phyloP scores from a whole-genome alignment of 2,329 filamentous ascomycete genomes.

The Fusarium mexicanum region DNA sequence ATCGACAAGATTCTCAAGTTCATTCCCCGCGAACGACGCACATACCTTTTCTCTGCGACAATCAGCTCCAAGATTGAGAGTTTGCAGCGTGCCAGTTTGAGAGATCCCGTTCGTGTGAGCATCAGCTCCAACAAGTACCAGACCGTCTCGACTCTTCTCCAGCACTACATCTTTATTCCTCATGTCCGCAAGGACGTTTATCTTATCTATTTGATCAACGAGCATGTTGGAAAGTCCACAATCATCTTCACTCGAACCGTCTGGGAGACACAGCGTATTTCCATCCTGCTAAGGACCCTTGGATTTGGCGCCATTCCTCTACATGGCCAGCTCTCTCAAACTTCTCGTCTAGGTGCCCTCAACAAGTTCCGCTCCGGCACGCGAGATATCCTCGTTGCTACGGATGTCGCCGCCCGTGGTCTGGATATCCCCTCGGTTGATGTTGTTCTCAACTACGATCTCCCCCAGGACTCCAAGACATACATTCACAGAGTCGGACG shows the following conservation, averaged over 20 bases:
- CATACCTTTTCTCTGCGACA: constrained; percentile 93
- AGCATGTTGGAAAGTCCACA: constrained; percentile 83
- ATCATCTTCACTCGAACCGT: constrained; percentile 95
- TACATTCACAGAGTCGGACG: constrained; percentile 91
- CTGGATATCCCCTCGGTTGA: constrained; percentile 94
- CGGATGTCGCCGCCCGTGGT: constrained; percentile 92
- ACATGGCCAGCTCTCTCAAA: constrained; percentile 91
- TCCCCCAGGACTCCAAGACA: constrained; percentile 86
- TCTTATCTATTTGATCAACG: constrained; percentile 85
- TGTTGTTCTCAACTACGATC: constrained; percentile 84
- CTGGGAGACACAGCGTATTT: constrained; percentile 86
- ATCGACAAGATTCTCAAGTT: constrained; percentile 95
- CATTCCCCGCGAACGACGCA: constrained; percentile 78
- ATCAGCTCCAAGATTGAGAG: constrained; percentile 95
- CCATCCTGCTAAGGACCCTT: constrained; percentile 82
- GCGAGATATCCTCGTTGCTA: constrained; percentile 90
- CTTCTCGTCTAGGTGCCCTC: constrained; percentile 83
- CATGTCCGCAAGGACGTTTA: constrained; percentile 90
- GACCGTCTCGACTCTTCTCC: constrained; percentile 87
- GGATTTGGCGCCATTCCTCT: constrained; percentile 92
- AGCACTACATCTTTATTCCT: constrained; percentile 87
- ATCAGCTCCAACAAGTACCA: constrained; percentile 88
- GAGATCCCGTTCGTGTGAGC: constrained; percentile 83
- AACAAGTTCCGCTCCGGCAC: constrained; percentile 86
- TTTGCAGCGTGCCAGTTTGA: constrained; percentile 87